phyloP scores from a whole-genome alignment of 2,329 filamentous ascomycete species.

The Trichoderma sp. region DNA sequence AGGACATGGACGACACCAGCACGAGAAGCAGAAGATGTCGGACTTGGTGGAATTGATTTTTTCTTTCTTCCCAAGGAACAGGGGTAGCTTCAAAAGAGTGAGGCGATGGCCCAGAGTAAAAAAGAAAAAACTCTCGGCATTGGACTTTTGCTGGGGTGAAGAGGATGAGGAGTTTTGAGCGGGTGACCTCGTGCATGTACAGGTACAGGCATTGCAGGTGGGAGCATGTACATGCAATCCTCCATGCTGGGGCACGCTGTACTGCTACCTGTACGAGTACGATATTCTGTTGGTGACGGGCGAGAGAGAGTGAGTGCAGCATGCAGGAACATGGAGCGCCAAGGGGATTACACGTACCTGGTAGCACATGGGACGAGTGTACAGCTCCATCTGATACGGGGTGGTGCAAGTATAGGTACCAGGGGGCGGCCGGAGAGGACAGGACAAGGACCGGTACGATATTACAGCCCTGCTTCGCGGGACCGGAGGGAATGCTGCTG shows the following conservation, averaged over 20 bases:
- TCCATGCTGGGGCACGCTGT: background rate
- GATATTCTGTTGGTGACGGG: background rate
- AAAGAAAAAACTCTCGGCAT: background rate
- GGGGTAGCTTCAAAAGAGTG: background rate
- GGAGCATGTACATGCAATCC: background rate
- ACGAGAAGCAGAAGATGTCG: background rate
- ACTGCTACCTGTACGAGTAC: background rate
- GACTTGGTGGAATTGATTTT: background rate
- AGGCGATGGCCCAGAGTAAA: background rate
- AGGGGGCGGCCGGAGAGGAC: background rate
- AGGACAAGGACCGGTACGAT: background rate
- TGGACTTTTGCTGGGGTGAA: background rate
- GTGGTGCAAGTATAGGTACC: background rate
- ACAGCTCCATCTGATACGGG: background rate
- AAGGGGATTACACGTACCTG: background rate
- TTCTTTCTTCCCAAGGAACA: background rate
- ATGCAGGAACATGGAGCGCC: constrained; percentile 14
- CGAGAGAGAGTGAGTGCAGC: constrained; percentile 12
- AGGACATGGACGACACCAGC: background rate
- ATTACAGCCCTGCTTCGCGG: background rate
- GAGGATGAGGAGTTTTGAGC: background rate
- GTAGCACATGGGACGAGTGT: background rate
- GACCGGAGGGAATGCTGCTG: background rate
- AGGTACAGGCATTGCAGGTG: background rate
- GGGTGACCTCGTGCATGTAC: background rate